These are phyloP conservation scores for Fusarium sp. DNA, from an alignment of 2,329 filamentous ascomycete species.

Conservation along the genomic window DNA sequence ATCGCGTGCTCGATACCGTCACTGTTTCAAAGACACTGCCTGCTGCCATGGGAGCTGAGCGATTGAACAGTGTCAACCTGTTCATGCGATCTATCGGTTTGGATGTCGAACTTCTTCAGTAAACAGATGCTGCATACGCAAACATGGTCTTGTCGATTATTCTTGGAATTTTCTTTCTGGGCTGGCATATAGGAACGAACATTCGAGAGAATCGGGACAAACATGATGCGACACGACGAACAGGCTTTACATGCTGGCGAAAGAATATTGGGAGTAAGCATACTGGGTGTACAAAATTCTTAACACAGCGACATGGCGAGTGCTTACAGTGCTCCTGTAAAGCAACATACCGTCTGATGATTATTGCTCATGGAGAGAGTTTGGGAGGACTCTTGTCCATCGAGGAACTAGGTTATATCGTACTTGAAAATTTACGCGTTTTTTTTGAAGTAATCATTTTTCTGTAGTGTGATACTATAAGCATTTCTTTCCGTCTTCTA, in stretches of 20 bases:
- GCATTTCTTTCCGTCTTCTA: constrained; percentile 1
- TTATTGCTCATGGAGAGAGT: constrained; percentile 27
- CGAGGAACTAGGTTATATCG: constrained; percentile 33
- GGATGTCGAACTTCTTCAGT: constrained; percentile 81
- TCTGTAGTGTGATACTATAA: background rate
- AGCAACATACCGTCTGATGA: constrained; percentile 34
- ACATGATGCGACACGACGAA: constrained; percentile 28
- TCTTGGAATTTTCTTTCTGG: constrained; percentile 44
- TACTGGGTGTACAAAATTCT: constrained; percentile 41
- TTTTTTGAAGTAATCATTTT: constrained; percentile 20
- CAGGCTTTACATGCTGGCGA: constrained; percentile 35
- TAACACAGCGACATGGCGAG: constrained; percentile 25
- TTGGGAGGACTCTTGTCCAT: constrained; percentile 30
- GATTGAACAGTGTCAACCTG: constrained; percentile 91
- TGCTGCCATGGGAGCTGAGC: constrained; percentile 82
- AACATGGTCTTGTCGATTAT: constrained; percentile 39
- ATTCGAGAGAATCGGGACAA: constrained; percentile 37
- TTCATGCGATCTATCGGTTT: constrained; percentile 99
- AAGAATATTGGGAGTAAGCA: constrained; percentile 36
- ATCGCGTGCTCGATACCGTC: constrained; percentile 96
- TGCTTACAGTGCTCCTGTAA: constrained; percentile 33
- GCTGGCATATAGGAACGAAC: constrained; percentile 43
- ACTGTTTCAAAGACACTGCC: constrained; percentile 89
- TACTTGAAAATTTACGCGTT: constrained; percentile 39
- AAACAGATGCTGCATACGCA: constrained; percentile 35